Evolutionary conservation across 2,329 filamentous ascomycete species (phyloP).

Genomic region (Aspergillus vadensis): DNA sequence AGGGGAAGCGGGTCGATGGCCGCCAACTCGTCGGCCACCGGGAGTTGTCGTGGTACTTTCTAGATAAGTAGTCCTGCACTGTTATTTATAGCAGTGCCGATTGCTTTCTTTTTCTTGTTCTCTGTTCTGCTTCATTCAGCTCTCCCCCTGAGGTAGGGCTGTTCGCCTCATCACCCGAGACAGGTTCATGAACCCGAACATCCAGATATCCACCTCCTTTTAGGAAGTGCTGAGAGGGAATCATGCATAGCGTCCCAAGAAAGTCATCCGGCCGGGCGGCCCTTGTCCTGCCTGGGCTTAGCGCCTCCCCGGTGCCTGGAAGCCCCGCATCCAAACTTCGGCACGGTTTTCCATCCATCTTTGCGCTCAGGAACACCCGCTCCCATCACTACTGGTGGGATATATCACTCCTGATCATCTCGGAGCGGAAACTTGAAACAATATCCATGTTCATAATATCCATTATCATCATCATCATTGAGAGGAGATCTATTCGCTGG

Average conservation of each 20-base stretch:
- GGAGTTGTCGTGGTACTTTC: conserved; percentile 37
- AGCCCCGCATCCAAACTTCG: conserved; percentile 10
- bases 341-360: neutral
- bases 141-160: neutral
- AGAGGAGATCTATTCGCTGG: neutral
- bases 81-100: conserved; percentile 13
- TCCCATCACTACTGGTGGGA: neutral
- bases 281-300: neutral
- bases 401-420: neutral
- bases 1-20: conserved; percentile 30
- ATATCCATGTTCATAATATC: neutral
- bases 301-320: conserved; percentile 8
- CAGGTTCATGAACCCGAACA: neutral
- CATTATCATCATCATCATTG: neutral
- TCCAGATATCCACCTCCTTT: neutral
- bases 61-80: conserved; percentile 35
- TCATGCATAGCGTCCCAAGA: neutral
- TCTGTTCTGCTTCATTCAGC: neutral
- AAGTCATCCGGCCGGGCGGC: conserved; percentile 1
- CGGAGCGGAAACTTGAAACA: neutral
- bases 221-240: neutral
- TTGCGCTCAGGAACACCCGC: neutral
- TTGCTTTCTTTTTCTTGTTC: neutral
- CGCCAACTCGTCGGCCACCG: conserved; percentile 12
- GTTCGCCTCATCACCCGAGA: no score